phyloP scores from a whole-genome alignment of 2,329 filamentous ascomycete species.

The Massarina eburnea region DNA sequence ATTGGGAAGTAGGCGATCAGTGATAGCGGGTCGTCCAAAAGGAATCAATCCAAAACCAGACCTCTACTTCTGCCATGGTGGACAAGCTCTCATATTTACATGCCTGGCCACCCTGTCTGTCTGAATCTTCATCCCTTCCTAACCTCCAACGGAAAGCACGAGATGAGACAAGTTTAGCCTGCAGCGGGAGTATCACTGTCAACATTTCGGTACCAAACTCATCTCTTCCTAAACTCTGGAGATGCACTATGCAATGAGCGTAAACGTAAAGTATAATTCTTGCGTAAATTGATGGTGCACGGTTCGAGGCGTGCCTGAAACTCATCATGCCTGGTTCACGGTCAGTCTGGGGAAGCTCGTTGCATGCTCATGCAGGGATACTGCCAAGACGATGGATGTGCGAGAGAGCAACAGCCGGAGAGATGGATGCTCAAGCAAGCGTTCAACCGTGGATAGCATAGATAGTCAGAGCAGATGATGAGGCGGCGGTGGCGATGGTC shows the following conservation, averaged over 20 bases:
- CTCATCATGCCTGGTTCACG: slow-evolving; percentile 17
- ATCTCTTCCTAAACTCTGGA: slow-evolving; percentile 10
- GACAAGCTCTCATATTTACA: slow-evolving; percentile 14
- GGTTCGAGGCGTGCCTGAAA: slow-evolving; percentile 19
- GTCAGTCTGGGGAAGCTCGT: slow-evolving; percentile 9
- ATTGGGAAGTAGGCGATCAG: background rate
- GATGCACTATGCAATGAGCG: slow-evolving; percentile 12
- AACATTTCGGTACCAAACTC: slow-evolving; percentile 17
- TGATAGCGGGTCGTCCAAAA: background rate
- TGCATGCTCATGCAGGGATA: slow-evolving; percentile 9
- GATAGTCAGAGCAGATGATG: background rate
- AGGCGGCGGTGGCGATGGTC: background rate
- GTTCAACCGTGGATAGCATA: background rate
- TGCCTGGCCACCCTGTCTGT: slow-evolving; percentile 5
- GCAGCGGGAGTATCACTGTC: slow-evolving; percentile 18
- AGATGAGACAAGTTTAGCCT: slow-evolving; percentile 26
- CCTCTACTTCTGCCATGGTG: slow-evolving; percentile 6
- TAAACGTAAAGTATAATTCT: slow-evolving; percentile 12
- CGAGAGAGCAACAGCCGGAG: slow-evolving; percentile 11
- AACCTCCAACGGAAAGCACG: slow-evolving; percentile 1
- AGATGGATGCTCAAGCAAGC: background rate
- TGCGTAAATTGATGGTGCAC: slow-evolving; percentile 15
- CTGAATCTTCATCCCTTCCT: slow-evolving; percentile 2
- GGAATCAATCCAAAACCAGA: slow-evolving; percentile 4
- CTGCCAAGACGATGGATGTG: slow-evolving; percentile 11